A percentile compares a stretch with the other conserved stretches of the same genome.
These are phyloP conservation scores for Celoporthe dispersa DNA, from an alignment of 2,329 filamentous ascomycete genomes.

Conservation along the genomic window DNA sequence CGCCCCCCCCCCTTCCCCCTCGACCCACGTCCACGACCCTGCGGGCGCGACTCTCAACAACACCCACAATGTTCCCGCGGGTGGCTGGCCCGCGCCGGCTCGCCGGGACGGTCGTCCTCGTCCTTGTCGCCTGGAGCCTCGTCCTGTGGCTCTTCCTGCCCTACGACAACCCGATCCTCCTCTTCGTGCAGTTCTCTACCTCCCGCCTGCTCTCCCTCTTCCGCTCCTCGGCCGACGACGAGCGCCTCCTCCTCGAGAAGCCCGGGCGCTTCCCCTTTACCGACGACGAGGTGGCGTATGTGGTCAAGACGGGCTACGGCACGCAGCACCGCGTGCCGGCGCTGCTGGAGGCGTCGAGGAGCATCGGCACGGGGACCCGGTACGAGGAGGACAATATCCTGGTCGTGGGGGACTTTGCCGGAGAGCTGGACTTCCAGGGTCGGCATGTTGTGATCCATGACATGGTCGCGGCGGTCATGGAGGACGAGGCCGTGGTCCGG, in stretches of 20 bases:
- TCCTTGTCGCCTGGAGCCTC: constrained; percentile 29
- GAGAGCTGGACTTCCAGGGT: constrained; percentile 35
- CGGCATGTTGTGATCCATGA: constrained; percentile 44
- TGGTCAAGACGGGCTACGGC: constrained; percentile 62
- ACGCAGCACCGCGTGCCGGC: constrained; percentile 53
- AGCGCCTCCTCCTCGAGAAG: constrained; percentile 48
- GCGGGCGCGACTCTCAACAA: constrained; percentile 1
- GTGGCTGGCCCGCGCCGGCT: constrained; percentile 27
- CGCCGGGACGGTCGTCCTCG: constrained; percentile 18
- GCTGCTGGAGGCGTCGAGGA: constrained; percentile 51
- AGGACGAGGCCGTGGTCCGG: constrained; percentile 35
- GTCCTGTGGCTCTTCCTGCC: constrained; percentile 35
- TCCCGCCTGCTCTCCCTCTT: constrained; percentile 37
- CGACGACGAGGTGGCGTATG: constrained; percentile 51
- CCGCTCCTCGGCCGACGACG: constrained; percentile 38
- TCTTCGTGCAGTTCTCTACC: constrained; percentile 36
- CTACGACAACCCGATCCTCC: constrained; percentile 37
- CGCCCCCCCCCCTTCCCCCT: background rate
- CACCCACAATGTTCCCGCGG: constrained; percentile 27
- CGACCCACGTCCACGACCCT: background rate
- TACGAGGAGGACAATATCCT: constrained; percentile 48
- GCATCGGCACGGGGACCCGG: constrained; percentile 36
- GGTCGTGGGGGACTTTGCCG: constrained; percentile 56
- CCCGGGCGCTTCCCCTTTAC: constrained; percentile 50
- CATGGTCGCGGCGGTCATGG: constrained; percentile 41